These are phyloP conservation scores for Geotrichum ghanense DNA, from an alignment of 805 yeast species.

Conservation along the genomic window DNA sequence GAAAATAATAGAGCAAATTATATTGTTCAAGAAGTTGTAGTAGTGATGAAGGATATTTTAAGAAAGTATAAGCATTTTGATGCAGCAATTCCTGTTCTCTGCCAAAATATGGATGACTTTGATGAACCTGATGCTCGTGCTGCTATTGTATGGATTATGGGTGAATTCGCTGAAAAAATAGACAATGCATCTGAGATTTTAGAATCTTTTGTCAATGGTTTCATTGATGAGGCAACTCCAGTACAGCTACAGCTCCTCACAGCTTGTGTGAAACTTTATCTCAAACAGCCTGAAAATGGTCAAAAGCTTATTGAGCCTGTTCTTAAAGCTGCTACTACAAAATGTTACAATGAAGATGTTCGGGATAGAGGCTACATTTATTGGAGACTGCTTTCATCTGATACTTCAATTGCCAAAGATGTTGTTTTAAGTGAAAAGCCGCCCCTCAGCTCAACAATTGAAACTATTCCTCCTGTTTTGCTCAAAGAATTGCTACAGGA, in stretches of 20 bases:
- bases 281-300: constrained; percentile 44
- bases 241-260: constrained; percentile 72
- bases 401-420: constrained; percentile 58
- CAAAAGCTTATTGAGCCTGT: constrained; percentile 69
- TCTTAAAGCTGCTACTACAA: constrained; percentile 63
- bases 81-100: constrained; percentile 34
- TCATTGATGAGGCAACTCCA: constrained; percentile 57
- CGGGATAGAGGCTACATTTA: constrained; percentile 80
- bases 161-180: constrained; percentile 55
- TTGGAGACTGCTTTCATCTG: constrained; percentile 78
- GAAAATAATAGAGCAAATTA: constrained; percentile 57
- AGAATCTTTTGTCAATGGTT: constrained; percentile 32
- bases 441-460: constrained; percentile 58
- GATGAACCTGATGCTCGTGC: constrained; percentile 74
- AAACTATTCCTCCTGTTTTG: constrained; percentile 55
- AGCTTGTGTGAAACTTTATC: constrained; percentile 65
- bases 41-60: constrained; percentile 65
- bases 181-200: constrained; percentile 31
- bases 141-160: constrained; percentile 75
- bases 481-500: constrained; percentile 63
- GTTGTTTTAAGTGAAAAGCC: constrained; percentile 57
- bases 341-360: constrained; percentile 71
- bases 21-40: constrained; percentile 68
- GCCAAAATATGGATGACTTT: constrained; percentile 40
- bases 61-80: constrained; percentile 55